These are phyloP conservation scores for Colletotrichum viniferum DNA, from an alignment of 2,329 filamentous ascomycete species.

Conservation along the genomic window DNA sequence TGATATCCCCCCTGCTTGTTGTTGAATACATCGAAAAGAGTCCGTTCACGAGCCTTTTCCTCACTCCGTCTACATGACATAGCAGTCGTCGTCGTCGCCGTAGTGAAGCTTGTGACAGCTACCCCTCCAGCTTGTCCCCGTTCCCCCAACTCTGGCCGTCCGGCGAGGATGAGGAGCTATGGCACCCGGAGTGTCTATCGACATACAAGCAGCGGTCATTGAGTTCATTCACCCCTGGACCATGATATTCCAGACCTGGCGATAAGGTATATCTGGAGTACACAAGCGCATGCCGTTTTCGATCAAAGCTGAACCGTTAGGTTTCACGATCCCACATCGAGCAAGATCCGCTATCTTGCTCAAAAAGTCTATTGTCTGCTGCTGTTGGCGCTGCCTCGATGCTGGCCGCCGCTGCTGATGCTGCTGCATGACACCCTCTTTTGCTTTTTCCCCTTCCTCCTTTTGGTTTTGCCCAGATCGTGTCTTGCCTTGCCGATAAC, in stretches of 20 bases:
- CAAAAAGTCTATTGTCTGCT: background rate
- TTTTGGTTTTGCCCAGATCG: background rate
- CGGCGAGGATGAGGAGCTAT: background rate
- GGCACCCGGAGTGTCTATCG: background rate
- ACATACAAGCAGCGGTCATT: background rate
- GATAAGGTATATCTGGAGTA: background rate
- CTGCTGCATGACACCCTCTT: background rate
- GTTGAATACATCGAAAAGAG: background rate
- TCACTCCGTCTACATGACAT: background rate
- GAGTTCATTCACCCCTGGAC: background rate
- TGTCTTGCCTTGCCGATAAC: background rate
- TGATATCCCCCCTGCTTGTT: conserved; percentile 12
- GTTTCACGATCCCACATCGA: background rate
- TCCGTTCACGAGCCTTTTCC: background rate
- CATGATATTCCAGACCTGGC: background rate
- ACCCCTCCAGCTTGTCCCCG: background rate
- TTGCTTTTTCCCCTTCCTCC: background rate
- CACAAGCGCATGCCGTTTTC: background rate
- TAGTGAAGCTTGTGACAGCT: background rate
- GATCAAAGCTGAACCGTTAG: background rate
- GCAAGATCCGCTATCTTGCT: background rate
- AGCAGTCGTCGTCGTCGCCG: background rate
- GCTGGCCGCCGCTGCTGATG: background rate
- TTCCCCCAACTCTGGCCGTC: background rate
- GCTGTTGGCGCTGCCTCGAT: background rate